Base-by-base conservation (phyloP, 164 flowering plant species). In the Vitis rupestris region DNA sequence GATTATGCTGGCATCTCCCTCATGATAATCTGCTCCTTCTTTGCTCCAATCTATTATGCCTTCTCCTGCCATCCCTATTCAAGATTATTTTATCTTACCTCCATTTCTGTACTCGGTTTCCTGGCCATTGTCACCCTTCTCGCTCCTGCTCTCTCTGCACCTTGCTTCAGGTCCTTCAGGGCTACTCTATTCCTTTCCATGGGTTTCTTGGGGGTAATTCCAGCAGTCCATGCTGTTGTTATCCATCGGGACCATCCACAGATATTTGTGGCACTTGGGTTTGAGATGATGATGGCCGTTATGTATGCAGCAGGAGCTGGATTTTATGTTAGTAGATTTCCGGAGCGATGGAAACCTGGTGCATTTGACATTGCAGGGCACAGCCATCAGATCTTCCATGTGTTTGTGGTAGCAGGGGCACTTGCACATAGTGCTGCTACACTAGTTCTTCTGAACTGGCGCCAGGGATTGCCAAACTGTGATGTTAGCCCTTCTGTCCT, bases 371-470 rank as follows among this genome's bases (percentile, higher is more conserved):
- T 93, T 64, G 92, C 87, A 23, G 99, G 99, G 3, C 99, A 93
- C 66, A 95, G 99, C 76, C 99, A 95, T 69, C 99, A 95, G 88
- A 91, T 95, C 27, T 95, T 95, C 76, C 99, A 93, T 65, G 86
- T 91, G 27, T 87, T 95, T 70, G 98, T 95, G 23, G 88, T 93
- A 9, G 84, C 82, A 1, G 99, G 89, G 5, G 98, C 97, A 0
- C 87, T 95, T 16, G 83, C 91, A 3, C 99, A 95, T 71, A 63
- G 86, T 59, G 90, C 81, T 48, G 97, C 99, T 9, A 83, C 91
- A 0, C 77, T 86, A 8, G 77, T 82, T 44, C 63, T 91, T n/a
- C 49, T 91, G 77, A 88, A 91, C 52, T 91, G 89, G 89, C 88
- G 94, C 1, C 72, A 69, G 61, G 73, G 75, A 23, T 75, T 82